phyloP scores from a whole-genome alignment of 495 filamentous ascomycete species.

The Astrocystis sublimbata region DNA sequence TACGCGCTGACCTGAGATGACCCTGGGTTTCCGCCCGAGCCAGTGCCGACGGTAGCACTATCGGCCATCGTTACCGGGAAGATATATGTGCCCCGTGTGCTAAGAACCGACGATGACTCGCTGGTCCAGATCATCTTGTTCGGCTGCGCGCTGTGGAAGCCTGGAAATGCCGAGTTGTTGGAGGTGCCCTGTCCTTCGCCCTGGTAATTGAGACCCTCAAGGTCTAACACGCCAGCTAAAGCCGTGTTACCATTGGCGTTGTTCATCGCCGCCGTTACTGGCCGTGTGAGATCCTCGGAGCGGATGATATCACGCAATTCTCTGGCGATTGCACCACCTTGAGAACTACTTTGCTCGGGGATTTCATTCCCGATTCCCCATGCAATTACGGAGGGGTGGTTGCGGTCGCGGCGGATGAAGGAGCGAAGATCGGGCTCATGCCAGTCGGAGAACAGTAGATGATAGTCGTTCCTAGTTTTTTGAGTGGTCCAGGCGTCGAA shows the following conservation, averaged over 20 bases:
- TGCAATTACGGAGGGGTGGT: constrained; percentile 52
- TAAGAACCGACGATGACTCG: constrained; percentile 45
- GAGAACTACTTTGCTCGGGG: constrained; percentile 35
- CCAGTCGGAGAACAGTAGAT: constrained; percentile 50
- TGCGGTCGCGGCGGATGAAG: constrained; percentile 51
- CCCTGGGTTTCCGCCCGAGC: constrained; percentile 29
- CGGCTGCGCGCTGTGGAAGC: constrained; percentile 43
- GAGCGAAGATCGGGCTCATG: constrained; percentile 48
- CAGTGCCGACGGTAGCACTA: constrained; percentile 27
- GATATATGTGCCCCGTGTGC: constrained; percentile 49
- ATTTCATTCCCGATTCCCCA: constrained; percentile 55
- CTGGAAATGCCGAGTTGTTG: constrained; percentile 31
- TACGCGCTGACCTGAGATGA: constrained; percentile 45
- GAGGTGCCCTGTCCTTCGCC: constrained; percentile 46
- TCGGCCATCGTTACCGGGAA: constrained; percentile 47
- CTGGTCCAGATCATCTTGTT: constrained; percentile 47
- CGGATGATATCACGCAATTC: constrained; percentile 38
- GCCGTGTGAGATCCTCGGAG: constrained; percentile 45
- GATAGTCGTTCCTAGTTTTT: constrained; percentile 51
- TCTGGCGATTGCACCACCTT: constrained; percentile 32
- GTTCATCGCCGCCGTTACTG: constrained; percentile 44
- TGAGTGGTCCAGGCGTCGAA: constrained; percentile 47
- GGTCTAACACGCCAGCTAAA: constrained; percentile 40
- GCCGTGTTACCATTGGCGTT: constrained; percentile 30
- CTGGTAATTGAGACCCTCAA: constrained; percentile 53